A percentile compares a stretch with the other conserved stretches of the same genome.
Evolutionary conservation across 2,329 filamentous ascomycete genomes (phyloP).

Genomic region (Monosporascus sp.): DNA sequence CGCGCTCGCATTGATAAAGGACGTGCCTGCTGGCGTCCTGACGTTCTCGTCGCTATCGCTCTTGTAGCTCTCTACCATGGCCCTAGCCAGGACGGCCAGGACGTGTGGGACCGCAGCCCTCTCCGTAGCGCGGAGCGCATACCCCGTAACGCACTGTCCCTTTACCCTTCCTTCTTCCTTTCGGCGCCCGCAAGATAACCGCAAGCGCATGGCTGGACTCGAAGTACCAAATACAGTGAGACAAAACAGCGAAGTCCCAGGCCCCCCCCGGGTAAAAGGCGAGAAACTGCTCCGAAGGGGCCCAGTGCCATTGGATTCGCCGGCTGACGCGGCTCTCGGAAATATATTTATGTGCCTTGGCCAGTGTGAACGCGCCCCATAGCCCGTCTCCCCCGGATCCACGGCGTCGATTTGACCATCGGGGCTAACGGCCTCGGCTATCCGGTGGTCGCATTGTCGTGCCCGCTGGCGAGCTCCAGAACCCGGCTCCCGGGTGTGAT

Average conservation of each 20-base stretch:
- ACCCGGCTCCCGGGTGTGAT: conserved; percentile 35
- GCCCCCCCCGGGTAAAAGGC: conserved; percentile 3
- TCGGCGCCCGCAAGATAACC: conserved; percentile 30
- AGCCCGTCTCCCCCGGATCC: conserved; percentile 45
- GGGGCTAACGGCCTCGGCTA: conserved; percentile 42
- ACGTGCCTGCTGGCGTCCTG: conserved; percentile 37
- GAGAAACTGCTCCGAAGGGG: conserved; percentile 31
- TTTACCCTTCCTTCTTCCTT: conserved; percentile 25
- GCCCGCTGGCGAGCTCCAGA: conserved; percentile 55
- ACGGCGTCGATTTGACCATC: conserved; percentile 42
- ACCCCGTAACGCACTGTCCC: conserved; percentile 40
- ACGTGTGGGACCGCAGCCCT: conserved; percentile 41
- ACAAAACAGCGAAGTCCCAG: conserved; percentile 43
- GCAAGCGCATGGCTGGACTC: conserved; percentile 28
- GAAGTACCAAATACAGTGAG: conserved; percentile 52
- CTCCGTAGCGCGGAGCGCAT: conserved; percentile 34
- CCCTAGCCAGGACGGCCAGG: conserved; percentile 41
- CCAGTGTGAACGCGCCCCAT: conserved; percentile 44
- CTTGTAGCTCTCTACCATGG: conserved; percentile 36
- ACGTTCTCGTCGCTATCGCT: conserved; percentile 38
- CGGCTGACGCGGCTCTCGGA: conserved; percentile 31
- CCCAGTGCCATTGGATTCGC: conserved; percentile 38
- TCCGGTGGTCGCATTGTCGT: conserved; percentile 39
- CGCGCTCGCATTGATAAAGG: conserved; percentile 31
- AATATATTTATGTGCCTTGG: conserved; percentile 41